Percentiles rank a stretch among this genome's conserved stretches.
Conservation (phyloP, 192 early-diverging fungal species). For the Phlyctochytrium planicorne region DNA sequence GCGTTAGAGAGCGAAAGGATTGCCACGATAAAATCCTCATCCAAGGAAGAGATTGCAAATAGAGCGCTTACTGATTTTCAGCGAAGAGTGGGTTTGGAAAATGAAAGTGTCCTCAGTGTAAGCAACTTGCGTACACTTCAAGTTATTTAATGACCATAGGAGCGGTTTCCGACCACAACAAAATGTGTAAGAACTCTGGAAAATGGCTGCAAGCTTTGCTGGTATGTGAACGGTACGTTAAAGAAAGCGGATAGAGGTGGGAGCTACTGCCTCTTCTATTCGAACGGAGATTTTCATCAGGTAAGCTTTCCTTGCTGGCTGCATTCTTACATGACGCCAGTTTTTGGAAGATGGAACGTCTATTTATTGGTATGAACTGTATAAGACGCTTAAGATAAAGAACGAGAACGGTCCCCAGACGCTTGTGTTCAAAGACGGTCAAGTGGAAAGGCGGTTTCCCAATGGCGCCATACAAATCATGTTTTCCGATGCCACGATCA, state of each 20-base stretch:
- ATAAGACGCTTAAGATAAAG: not conserved
- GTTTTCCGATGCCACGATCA: no score
- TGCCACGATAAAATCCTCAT: not conserved
- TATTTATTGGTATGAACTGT: not conserved
- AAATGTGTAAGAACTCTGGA: not conserved
- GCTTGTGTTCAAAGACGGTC: not conserved
- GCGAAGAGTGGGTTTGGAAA: not conserved
- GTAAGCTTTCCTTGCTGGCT: not conserved
- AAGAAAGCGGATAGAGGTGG: not conserved
- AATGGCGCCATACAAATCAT: no score
- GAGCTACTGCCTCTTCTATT: not conserved
- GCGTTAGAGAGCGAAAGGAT: not conserved
- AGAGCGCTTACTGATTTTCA: not conserved
- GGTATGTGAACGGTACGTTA: not conserved
- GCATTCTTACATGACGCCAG: not conserved
- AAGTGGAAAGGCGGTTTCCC: not conserved
- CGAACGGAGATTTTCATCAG: not conserved
- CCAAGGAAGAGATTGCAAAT: not conserved
- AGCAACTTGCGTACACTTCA: not conserved
- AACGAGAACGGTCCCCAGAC: not conserved
- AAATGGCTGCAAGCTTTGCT: not conserved
- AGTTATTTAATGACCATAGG: not conserved
- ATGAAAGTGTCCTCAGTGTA: not conserved
- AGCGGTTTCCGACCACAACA: not conserved
- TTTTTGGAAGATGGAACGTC: not conserved